Evolutionary conservation across 2,329 filamentous ascomycete genomes (phyloP), one percentile per base, ranked within the genome.

Genomic region (Curvularia spicifera): DNA sequence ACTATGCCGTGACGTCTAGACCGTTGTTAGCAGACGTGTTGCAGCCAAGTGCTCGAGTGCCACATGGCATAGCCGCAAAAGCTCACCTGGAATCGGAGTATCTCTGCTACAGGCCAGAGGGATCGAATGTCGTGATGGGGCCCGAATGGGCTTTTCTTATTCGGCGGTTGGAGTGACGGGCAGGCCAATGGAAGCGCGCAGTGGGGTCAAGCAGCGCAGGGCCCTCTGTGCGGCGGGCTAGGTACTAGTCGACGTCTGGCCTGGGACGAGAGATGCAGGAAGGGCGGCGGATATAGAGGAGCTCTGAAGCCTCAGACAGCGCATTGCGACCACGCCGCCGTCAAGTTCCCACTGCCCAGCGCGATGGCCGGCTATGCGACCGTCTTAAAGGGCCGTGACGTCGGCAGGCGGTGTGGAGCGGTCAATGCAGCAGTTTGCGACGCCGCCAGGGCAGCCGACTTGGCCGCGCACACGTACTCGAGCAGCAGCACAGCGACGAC

Each of bases 371-470:
- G 67, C 65, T 52, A 60, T 65, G 70, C 66, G 68, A 74, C 65
- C 71, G 68, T 66, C 66, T 70, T 73, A 73, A 70, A 69, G 42
- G 56, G 63, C 65, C 61, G 67, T 66, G 67, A 73, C 66, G 72
- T 68, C 56, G 65, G 67, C 70, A 75, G 74, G 75, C 75, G 75
- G 75, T 77, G 75, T 73, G 66, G 61, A 62, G 65, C 65, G 72
- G 75, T 75, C 73, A 75, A 69, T 76, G 75, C 75, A 69, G 70
- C 63, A 70, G 64, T 72, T 69, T 67, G 60, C 58, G 50, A 64
- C 57, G 65, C 53, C 54, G 65, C 53, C 71, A 69, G 70, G 68
- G 60, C 62, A 68, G 70, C 65, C 65, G 65, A 65, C 53, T 61
- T 54, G 65, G 66, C 62, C 61, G 64, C 64, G 59, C 63, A 64